phyloP scores from a whole-genome alignment of 805 yeast genomes.

The Kuraishia capsulata region DNA sequence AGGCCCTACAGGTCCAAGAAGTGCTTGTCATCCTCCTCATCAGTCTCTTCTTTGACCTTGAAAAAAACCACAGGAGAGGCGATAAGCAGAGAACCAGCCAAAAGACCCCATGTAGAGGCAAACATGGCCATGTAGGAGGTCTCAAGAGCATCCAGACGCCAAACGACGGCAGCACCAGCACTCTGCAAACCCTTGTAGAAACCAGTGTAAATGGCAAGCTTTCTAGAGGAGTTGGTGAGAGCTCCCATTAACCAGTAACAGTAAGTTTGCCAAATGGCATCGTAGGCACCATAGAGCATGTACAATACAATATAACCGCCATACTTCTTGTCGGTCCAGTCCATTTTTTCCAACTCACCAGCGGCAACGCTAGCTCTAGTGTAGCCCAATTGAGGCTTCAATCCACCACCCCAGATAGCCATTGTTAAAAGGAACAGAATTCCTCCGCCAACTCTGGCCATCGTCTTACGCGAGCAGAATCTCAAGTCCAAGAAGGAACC shows the following conservation, averaged over 20 bases:
- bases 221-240: constrained; percentile 46
- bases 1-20: neutral
- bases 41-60: constrained; percentile 35
- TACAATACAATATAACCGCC: constrained; percentile 55
- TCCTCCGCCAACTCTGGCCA: constrained; percentile 35
- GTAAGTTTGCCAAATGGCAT: constrained; percentile 52
- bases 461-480: constrained; percentile 25
- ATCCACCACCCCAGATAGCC: constrained; percentile 52
- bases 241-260: constrained; percentile 54
- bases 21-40: constrained; percentile 12
- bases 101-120: constrained; percentile 43
- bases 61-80: constrained; percentile 37
- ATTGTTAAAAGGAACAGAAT: constrained; percentile 29
- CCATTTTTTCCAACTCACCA: constrained; percentile 18
- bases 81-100: constrained; percentile 35
- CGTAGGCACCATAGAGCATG: constrained; percentile 52
- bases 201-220: constrained; percentile 47
- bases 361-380: constrained; percentile 3
- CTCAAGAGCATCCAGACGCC: constrained; percentile 43
- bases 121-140: constrained; percentile 30
- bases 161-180: constrained; percentile 53
- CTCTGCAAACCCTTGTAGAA: constrained; percentile 57
- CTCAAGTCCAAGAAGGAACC: constrained; percentile 38
- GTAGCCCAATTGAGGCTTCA: constrained; percentile 5
- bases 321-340: constrained; percentile 36